Base-by-base conservation (phyloP, 345 rosid species). In the Bruguiera gymnorhiza region DNA sequence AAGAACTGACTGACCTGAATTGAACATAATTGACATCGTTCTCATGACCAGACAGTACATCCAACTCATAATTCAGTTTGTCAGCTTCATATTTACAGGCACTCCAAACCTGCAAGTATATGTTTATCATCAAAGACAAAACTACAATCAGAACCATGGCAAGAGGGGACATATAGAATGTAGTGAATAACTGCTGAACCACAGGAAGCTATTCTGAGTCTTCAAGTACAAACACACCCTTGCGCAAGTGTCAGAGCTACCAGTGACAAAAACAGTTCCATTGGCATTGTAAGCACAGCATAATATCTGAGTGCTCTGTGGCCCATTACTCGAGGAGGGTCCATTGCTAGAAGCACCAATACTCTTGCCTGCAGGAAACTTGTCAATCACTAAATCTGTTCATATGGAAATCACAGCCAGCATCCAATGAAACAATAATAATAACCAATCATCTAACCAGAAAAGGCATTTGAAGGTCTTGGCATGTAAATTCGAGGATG, bases 1-100 rank as follows among this genome's bases (percentile, higher is more conserved):
- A 67, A 72, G 24, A 63, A 60, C 39, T 48, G 32, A 75, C 85
- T 62, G 73, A 95, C 99, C 99, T 90, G 79, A 96, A 96, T 64
- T 96, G 99, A 56, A 96, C 98, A 80, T 96, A 96, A 85, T 95
- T 95, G 65, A 95, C 99, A 77, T 92, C 99, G 80, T 92, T 95
- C 74, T 88, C 97, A 82, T 95, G 99, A 62, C 97, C 99, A 81
- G 94, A 82, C 70, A 95, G 79, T 72, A 92, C 83, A 76, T 95
- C 98, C 65, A 92, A 85, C 87, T 95, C 99, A 78, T 92, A 83
- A 83, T 79, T 87, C 66, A 93, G 92, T 81, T 88, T 93, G 59
- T 87, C 86, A 5, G 83, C 69, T 65, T 84, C 96, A 75, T 86
- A 73, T 84, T 86, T 96, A 81, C 80, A 83, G 83, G 93, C 89